Evolutionary conservation across 208 protist genomes (phyloP), one percentile per base, ranked within the genome.

Genomic region (Leishmania gerbilli): DNA sequence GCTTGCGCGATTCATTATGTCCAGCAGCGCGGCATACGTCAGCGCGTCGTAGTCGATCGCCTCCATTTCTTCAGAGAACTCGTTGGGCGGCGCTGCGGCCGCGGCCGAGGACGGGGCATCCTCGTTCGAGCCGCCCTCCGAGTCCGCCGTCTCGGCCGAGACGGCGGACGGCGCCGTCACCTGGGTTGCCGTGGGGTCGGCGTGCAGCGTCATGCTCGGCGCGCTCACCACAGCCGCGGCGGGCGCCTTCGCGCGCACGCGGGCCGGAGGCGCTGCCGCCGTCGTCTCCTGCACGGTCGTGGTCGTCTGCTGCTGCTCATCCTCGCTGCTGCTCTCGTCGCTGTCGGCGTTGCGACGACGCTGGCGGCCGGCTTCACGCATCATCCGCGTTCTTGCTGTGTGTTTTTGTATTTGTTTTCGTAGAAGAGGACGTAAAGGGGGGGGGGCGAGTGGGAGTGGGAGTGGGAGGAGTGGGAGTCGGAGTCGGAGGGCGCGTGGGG

Each of bases 21-120:
- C 72, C 24, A 89, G 79, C 42, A 97, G 84, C 40, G 84, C 89
- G 0, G 82, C 82, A 71, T 91, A 89, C 19, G 91, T 93, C n/a
- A 93, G 79, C n/a, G 68, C 83, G 80, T 93, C 90, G 76, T 92
- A 96, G 78, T 91, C 76, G 58, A 91, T 84, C 47, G 75, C 78
- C 56, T 90, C 91, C 27, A 92, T 84, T 71, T 90, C 87, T 40
- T 84, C 82, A 4, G 84, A 78, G 13, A 79, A 45, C 58, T 79
- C 75, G 62, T 47, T 80, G 34, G 13, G 24, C 34, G 13, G 79
- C 7, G 76, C 67, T 45, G 55, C 42, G 40, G 67, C 56, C 58
- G 79, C 64, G 2, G 55, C 60, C 4, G 65, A 37, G 17, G 34
- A 8, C 4, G 49, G 27, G 49, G 74, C 71, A 37, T 74, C 79